These are phyloP conservation scores for Gymnopilus junonius DNA, from an alignment of 768 basidiomycete species.

Conservation along the genomic window DNA sequence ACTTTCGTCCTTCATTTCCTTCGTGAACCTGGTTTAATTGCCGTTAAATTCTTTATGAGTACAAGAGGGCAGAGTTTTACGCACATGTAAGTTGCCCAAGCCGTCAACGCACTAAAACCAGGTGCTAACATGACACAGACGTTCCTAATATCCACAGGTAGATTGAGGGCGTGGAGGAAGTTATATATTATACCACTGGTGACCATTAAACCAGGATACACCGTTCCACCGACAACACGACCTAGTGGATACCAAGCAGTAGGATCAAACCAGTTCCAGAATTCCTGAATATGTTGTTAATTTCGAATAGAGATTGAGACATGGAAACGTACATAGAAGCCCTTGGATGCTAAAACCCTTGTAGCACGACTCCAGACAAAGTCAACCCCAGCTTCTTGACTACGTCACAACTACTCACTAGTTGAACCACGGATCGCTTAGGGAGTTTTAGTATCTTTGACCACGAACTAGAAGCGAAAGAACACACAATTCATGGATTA, in stretches of 20 bases:
- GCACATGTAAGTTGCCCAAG: constrained; percentile 95
- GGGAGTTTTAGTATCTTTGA: neutral
- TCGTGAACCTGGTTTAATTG: constrained; percentile 75
- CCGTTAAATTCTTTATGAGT: neutral
- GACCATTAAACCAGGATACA: constrained; percentile 98
- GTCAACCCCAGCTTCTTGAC: constrained; percentile 21
- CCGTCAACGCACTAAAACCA: constrained; percentile 95
- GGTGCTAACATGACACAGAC: constrained; percentile 97
- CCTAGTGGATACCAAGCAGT: constrained; percentile 99
- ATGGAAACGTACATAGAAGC: constrained; percentile 82
- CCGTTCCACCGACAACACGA: constrained; percentile 96
- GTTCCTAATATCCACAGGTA: constrained; percentile 97
- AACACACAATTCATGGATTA: constrained; percentile 98
- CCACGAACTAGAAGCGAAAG: neutral
- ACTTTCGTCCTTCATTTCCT: constrained; percentile 93
- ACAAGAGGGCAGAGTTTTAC: constrained; percentile 25
- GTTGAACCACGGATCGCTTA: constrained; percentile 98
- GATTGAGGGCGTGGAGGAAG: constrained; percentile 81
- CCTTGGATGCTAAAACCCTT: constrained; percentile 84
- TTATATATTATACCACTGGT: constrained; percentile 98
- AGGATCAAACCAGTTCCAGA: constrained; percentile 99
- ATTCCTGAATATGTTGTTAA: constrained; percentile 63
- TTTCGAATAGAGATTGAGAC: neutral
- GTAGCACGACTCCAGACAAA: constrained; percentile 79
- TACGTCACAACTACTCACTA: constrained; percentile 64